These are phyloP conservation scores for Aspergillus sp. DNA, from an alignment of 2,329 filamentous ascomycete species.

Conservation along the genomic window DNA sequence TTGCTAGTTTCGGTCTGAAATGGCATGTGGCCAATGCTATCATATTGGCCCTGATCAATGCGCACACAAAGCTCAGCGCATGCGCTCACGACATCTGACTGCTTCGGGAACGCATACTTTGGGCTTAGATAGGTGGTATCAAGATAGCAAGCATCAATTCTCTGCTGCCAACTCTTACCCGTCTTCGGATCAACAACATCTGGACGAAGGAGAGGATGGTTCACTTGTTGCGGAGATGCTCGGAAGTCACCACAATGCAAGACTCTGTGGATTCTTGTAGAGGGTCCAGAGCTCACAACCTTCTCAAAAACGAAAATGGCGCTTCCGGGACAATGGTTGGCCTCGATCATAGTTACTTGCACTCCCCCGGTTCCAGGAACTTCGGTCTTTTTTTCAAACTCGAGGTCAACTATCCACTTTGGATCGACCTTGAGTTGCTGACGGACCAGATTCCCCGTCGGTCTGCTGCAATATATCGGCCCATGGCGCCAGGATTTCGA, in stretches of 20 bases:
- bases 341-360: constrained; percentile 88
- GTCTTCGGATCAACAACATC: constrained; percentile 68
- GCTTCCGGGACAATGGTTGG: constrained; percentile 95
- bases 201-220: constrained; percentile 77
- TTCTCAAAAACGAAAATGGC: constrained; percentile 94
- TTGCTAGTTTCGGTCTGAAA: constrained; percentile 57
- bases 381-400: constrained; percentile 78
- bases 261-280: constrained; percentile 69
- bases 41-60: constrained; percentile 68
- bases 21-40: constrained; percentile 55
- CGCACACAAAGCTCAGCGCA: constrained; percentile 86
- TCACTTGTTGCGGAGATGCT: constrained; percentile 79
- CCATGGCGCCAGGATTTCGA: constrained; percentile 88
- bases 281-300: constrained; percentile 59
- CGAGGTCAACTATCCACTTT: constrained; percentile 79
- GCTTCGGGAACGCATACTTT: constrained; percentile 88
- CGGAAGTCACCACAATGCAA: constrained; percentile 96
- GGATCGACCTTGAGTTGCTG: constrained; percentile 82
- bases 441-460: constrained; percentile 85
- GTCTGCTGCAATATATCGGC: constrained; percentile 92
- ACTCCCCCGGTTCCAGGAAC: constrained; percentile 81
- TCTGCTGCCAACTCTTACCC: constrained; percentile 74
- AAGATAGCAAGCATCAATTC: constrained; percentile 92
- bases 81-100: constrained; percentile 81
- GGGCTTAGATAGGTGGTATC: constrained; percentile 97